Percentiles rank a stretch among this genome's conserved stretches.
Evolutionary conservation across 768 basidiomycete species (phyloP).

Genomic region (Tricholoma saponaceum): DNA sequence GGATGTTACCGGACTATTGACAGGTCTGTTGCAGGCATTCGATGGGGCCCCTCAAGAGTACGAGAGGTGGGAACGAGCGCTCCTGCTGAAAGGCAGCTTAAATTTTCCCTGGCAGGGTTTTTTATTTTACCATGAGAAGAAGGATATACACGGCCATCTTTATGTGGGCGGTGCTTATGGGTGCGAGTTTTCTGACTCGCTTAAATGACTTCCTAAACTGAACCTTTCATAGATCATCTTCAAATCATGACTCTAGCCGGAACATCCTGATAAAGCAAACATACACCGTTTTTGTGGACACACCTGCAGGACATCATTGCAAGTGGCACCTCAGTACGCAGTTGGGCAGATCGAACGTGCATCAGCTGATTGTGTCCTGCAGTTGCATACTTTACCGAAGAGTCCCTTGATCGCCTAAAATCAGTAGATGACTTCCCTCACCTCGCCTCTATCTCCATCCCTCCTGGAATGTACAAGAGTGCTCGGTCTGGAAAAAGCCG

Average conservation of each 20-base stretch:
- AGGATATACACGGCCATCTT: slow-evolving; percentile 41
- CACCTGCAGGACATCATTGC: slow-evolving; percentile 54
- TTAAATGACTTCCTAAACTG: background rate
- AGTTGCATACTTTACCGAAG: slow-evolving; percentile 82
- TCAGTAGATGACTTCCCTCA: slow-evolving; percentile 64
- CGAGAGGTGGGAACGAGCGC: slow-evolving; percentile 50
- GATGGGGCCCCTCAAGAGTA: slow-evolving; percentile 81
- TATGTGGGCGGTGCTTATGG: slow-evolving; percentile 45
- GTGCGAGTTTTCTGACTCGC: slow-evolving; percentile 21
- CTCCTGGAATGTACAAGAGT: slow-evolving; percentile 66
- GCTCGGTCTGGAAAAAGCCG: slow-evolving; percentile 62
- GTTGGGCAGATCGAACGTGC: background rate
- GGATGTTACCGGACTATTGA: background rate
- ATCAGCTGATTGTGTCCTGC: slow-evolving; percentile 17
- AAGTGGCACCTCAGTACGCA: slow-evolving; percentile 79
- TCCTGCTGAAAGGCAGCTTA: slow-evolving; percentile 1
- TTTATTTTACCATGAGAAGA: slow-evolving; percentile 76
- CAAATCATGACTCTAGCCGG: slow-evolving; percentile 29
- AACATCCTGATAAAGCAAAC: slow-evolving; percentile 71
- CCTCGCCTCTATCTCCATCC: slow-evolving; percentile 47
- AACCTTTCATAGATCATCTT: slow-evolving; percentile 16
- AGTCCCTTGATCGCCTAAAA: slow-evolving; percentile 53
- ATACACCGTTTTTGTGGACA: slow-evolving; percentile 74
- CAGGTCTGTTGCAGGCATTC: slow-evolving; percentile 36
- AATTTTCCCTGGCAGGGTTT: slow-evolving; percentile 51